phyloP scores from a whole-genome alignment of 192 early-diverging fungal genomes.

The Diversispora epigaea region DNA sequence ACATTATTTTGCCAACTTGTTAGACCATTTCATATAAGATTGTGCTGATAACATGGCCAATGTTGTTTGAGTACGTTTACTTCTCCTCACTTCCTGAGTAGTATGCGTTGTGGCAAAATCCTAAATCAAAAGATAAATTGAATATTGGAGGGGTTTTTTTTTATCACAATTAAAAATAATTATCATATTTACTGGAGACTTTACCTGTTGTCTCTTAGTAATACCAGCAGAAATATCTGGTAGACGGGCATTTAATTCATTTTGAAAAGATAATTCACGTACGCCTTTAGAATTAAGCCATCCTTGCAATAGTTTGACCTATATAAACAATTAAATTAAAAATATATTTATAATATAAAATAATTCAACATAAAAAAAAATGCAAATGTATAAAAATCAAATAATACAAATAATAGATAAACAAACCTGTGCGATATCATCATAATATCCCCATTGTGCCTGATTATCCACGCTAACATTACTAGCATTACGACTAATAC shows the following conservation, averaged over 20 bases:
- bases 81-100: conserved; percentile 4
- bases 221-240: conserved; percentile 52
- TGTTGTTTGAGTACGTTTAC: conserved; percentile 18
- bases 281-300: conserved; percentile 81
- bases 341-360: neutral
- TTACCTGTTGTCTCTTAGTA: conserved; percentile 52
- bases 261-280: conserved; percentile 65
- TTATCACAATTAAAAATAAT: neutral
- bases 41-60: conserved; percentile 11
- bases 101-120: neutral
- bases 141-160: neutral
- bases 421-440: conserved; percentile 46
- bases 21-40: conserved; percentile 26
- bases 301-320: conserved; percentile 66
- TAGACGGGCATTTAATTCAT: conserved; percentile 56
- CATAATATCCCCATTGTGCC: conserved; percentile 39
- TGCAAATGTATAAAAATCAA: no score
- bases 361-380: neutral
- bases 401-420: no score
- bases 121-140: neutral
- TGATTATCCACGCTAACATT: conserved; percentile 36
- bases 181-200: neutral
- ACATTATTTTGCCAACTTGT: conserved; percentile 24
- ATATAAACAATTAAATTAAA: neutral
- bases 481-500: conserved; percentile 25